Evolutionary conservation across 331 rosid genomes (phyloP).

Genomic region (Quercus lobata): DNA sequence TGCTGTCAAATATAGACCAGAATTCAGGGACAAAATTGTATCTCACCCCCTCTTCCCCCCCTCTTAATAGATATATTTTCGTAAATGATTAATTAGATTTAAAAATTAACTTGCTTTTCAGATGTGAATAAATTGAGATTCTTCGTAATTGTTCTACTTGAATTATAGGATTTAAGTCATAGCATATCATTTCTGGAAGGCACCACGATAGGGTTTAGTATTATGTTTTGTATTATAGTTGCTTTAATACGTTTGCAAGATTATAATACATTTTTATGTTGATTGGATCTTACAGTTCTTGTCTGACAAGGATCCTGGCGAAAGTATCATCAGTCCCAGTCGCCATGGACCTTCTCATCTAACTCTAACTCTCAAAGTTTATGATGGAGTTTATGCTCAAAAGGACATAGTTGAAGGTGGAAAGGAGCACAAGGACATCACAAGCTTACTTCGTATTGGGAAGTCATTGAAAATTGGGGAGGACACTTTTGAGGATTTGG

Average conservation of each 20-base stretch:
- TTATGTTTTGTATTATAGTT: not conserved
- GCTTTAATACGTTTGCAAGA: not conserved
- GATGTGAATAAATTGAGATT: not conserved
- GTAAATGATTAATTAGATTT: no score
- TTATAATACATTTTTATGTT: not conserved
- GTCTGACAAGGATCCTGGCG: constrained; percentile 96
- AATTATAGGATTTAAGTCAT: not conserved
- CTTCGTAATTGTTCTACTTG: not conserved
- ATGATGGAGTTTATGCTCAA: constrained; percentile 97
- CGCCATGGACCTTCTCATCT: constrained; percentile 90
- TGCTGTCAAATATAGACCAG: no score
- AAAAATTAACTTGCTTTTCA: not conserved
- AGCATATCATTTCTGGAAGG: not conserved
- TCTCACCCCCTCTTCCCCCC: no score
- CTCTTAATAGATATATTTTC: no score
- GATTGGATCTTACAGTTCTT: constrained; percentile 53
- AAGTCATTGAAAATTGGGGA: constrained; percentile 97
- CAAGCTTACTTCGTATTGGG: constrained; percentile 93
- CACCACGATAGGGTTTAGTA: not conserved
- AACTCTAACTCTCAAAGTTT: constrained; percentile 89
- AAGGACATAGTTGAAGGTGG: constrained; percentile 97
- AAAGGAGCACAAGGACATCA: constrained; percentile 93
- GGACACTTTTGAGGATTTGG: constrained; percentile 97
- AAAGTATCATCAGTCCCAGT: constrained; percentile 94
- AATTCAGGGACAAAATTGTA: no score